Evolutionary conservation across 1,284 basidiomycete genomes (phyloP), one percentile per base, ranked within the genome.

Genomic region (Butyriboletus appendiculatus): DNA sequence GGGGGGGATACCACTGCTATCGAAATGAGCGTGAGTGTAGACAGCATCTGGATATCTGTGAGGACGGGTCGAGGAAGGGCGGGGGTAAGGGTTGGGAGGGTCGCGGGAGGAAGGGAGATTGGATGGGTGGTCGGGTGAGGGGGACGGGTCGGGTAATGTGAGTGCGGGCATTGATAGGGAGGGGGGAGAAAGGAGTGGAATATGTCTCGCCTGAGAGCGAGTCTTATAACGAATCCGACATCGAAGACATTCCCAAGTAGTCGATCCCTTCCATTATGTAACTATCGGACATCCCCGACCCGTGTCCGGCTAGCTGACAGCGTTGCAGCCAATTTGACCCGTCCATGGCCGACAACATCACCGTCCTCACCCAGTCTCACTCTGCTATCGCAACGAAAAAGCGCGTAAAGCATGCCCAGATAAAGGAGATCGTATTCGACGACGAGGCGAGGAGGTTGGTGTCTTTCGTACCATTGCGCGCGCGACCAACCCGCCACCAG

Each of bases 371-470:
- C 6, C 76, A 73, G 33, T 81, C 85, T 22, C 84, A 86, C 68
- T 73, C 69, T 22, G 80, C 77, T 48, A 72, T 86, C 57, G 82
- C 83, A 0, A 78, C 84, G 20, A 90, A 90, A 68, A 84, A 77
- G 61, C 76, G 74, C 16, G 77, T 77, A 44, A 83, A 76, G 58
- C 73, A 75, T 48, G 75, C 77, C 9, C 85, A 90, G 68, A 72
- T 91, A 59, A 84, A 84, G 59, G 81, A 89, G 62, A 68, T 94
- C 50, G 62, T 90, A 5, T 94, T 92, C 61, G 90, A 94, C 65
- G 89, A 92, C 34, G 78, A 81, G 47, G 86, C 87, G 0, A 76
- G 91, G 57, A 82, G 81, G 91, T 90, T 41, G 34, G 55, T 26
- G 5, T 20, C 24, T 14, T 33, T 30, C 5, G 18, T 14, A 12